These are phyloP conservation scores for Candida namnaoensis DNA, from an alignment of 805 yeast species.

Conservation along the genomic window DNA sequence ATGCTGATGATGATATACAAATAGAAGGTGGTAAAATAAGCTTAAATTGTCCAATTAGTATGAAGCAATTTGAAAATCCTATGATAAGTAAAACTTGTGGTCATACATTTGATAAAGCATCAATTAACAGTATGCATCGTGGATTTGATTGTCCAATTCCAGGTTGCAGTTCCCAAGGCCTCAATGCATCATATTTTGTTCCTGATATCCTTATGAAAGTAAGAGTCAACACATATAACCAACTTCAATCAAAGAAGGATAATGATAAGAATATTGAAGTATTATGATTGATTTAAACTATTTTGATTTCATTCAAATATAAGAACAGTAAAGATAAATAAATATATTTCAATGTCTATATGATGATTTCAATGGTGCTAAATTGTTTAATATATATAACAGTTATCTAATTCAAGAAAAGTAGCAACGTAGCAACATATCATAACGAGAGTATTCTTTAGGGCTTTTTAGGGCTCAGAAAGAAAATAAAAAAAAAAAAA, in stretches of 20 bases:
- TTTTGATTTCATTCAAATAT: not conserved
- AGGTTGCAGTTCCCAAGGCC: slow-evolving; percentile 30
- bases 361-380: no score
- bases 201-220: slow-evolving; percentile 47
- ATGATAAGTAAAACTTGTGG: slow-evolving; percentile 45
- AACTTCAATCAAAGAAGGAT: slow-evolving; percentile 12
- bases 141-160: slow-evolving; percentile 43
- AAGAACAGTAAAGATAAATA: not conserved
- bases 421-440: no score
- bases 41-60: slow-evolving; percentile 59
- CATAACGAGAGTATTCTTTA: no score
- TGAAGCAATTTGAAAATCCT: slow-evolving; percentile 43
- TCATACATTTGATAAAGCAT: slow-evolving; percentile 51
- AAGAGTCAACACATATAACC: slow-evolving; percentile 34
- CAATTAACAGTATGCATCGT: slow-evolving; percentile 19
- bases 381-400: no score
- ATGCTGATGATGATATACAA: slow-evolving; percentile 47
- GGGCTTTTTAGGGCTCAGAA: no score
- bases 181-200: slow-evolving; percentile 27
- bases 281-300: not conserved
- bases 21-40: slow-evolving; percentile 68
- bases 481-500: no score
- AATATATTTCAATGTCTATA: not conserved
- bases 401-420: no score
- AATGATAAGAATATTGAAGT: slow-evolving; percentile 5